Evolutionary conservation across 768 basidiomycete species (phyloP), one percentile per base, ranked within the genome.

Genomic region (Lactifluus hygrophoroides): DNA sequence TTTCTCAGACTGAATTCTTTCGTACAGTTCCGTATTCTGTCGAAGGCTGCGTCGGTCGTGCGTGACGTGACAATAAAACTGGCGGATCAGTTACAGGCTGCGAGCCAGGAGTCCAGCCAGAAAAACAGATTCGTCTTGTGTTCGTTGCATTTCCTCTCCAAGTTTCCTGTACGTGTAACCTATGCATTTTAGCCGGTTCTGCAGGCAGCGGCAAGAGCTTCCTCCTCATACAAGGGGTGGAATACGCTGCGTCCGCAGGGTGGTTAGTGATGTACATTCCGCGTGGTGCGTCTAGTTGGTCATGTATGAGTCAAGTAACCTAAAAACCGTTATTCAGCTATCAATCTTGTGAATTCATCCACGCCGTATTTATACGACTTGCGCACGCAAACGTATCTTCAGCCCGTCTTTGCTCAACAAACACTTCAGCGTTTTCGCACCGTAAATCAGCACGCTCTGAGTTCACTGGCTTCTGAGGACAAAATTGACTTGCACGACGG

Each of bases 181-280:
- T 32, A 59, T 47, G 63, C 54, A 17, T 50, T 16, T 49, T 65
- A 92, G 85, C 83, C 60, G 93, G 93, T 14, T 72, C 78, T 6
- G 60, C 79, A 9, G 93, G 94, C 5, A 83, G 80, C 54, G 94
- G 93, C 42, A 96, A 95, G 73, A 89, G 86, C 55, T 83, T 80
- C 60, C 69, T 89, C 9, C 71, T 95, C 30, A 73, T 94, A 9
- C 93, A 96, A 69, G 78, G 86, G 0, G 82, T 89, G 0, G 77
- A 86, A 38, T 84, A 90, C 61, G 85, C 83, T 34, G 65, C 78
- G 10, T 70, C 77, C 2, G 77, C 80, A 21, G 78, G 80, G 27
- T 94, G 90, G 88, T 77, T 94, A 21, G 89, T 92, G 17, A 70
- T 94, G 17, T 96, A 94, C 68, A 79, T 93, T 25, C 91, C 94